phyloP scores from a whole-genome alignment of 176 grass and related monocot genomes.

The Pharus latifolius region DNA sequence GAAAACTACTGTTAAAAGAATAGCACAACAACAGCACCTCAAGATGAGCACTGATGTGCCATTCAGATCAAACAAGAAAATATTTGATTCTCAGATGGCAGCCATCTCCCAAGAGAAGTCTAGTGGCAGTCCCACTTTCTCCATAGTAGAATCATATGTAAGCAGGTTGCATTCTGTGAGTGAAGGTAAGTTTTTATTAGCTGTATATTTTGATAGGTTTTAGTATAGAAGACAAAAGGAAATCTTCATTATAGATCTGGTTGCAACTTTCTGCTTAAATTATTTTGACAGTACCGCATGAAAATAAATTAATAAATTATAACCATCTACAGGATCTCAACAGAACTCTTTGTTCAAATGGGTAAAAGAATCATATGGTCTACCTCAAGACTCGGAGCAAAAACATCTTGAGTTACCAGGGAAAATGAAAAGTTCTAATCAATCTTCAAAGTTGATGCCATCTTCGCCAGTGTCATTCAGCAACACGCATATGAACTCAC shows the following conservation, averaged over 20 bases:
- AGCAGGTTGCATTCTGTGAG: slow-evolving; percentile 23
- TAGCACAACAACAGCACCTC: slow-evolving; percentile 44
- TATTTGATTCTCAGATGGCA: slow-evolving; percentile 65
- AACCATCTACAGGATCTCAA: slow-evolving; percentile 34
- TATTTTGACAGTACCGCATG: slow-evolving; percentile 31
- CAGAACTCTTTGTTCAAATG: slow-evolving; percentile 72
- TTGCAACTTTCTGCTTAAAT: neutral
- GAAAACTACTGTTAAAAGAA: slow-evolving; percentile 93
- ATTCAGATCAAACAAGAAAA: slow-evolving; percentile 72
- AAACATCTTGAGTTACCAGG: slow-evolving; percentile 40
- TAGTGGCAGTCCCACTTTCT: slow-evolving; percentile 20
- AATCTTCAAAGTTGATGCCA: slow-evolving; percentile 30
- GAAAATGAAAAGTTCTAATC: slow-evolving; percentile 27
- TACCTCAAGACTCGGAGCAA: slow-evolving; percentile 35
- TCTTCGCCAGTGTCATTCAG: slow-evolving; percentile 28
- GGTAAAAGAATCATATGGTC: slow-evolving; percentile 46
- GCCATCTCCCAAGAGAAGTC: slow-evolving; percentile 36
- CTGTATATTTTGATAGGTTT: neutral
- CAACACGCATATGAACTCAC: slow-evolving; percentile 23
- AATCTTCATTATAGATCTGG: slow-evolving; percentile 12
- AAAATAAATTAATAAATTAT: slow-evolving; percentile 23
- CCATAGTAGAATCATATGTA: slow-evolving; percentile 35
- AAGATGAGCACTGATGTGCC: slow-evolving; percentile 55
- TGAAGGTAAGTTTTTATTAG: slow-evolving; percentile 35
- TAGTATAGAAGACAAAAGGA: neutral